phyloP scores from a whole-genome alignment of 495 filamentous ascomycete species.

The Penicillium arizonense region DNA sequence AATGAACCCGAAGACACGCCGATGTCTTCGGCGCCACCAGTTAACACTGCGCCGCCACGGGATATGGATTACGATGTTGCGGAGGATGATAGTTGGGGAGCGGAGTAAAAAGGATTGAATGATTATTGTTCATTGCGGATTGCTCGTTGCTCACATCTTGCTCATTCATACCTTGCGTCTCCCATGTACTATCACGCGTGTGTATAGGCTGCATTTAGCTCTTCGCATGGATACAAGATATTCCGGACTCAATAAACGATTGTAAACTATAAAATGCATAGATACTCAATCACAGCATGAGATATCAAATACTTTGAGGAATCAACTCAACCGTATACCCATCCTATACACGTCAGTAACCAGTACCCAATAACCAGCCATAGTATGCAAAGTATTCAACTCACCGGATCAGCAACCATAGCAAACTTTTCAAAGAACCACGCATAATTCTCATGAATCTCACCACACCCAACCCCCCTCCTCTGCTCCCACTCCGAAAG shows the following conservation, averaged over 20 bases:
- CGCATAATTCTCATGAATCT: slow-evolving; percentile 35
- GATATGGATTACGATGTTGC: slow-evolving; percentile 55
- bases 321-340: slow-evolving; percentile 29
- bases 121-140: neutral
- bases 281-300: neutral
- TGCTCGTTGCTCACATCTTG: neutral
- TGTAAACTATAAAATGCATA: neutral
- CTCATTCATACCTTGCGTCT: neutral
- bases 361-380: neutral
- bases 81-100: slow-evolving; percentile 50
- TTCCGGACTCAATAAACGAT: neutral
- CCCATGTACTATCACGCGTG: slow-evolving; percentile 10
- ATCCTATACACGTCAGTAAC: slow-evolving; percentile 14
- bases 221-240: neutral
- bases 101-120: slow-evolving; percentile 7
- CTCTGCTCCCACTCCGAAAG: slow-evolving; percentile 37
- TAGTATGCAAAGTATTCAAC: slow-evolving; percentile 5
- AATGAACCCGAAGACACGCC: slow-evolving; percentile 31
- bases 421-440: slow-evolving; percentile 39
- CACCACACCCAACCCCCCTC: slow-evolving; percentile 31
- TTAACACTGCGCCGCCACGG: slow-evolving; percentile 21
- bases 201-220: slow-evolving; percentile 12
- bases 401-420: slow-evolving; percentile 41
- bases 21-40: slow-evolving; percentile 30
- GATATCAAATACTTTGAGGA: slow-evolving; percentile 18